Evolutionary conservation across 225 moss, liverwort and hornwort genomes (phyloP), one percentile per base, ranked within the genome.

Genomic region (Bryoerythrophyllum caledonicum): DNA sequence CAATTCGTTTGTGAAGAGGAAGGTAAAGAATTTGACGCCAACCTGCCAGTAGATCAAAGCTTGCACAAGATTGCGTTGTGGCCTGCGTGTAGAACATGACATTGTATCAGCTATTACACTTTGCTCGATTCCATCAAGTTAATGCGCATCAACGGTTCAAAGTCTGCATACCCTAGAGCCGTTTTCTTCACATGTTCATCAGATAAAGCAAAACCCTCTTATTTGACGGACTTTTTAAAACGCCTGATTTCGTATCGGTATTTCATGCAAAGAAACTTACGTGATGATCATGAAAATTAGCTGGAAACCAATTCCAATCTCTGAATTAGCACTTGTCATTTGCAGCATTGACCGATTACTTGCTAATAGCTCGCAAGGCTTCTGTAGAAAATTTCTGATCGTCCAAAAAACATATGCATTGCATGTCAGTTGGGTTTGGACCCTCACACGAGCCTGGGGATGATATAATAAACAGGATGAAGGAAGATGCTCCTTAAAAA

Each of bases 41-140:
- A 94, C 97, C 94, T 97, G 97, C 97, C 94, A 99, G 70, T 91
- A 99, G 66, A 99, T 86, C 83, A 99, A 63, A 32, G 79, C 78
- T 80, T 89, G 97, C 57, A 94, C 84, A 76, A 99, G 44, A 82
- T 91, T 99, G 49, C 97, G 83, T 79, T 95, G 94, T 7, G 93
- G 93, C 63, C 97, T 97, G 94, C 82, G 83, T 24, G 37, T 40
- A 61, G 15, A 60, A 54, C 74, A 77, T 48, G 55, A 77, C 28
- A 77, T 60, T 38, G 2, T 43, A 62, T 81, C 63, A 84, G 80
- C 7, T 56, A 9, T 37, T 23, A 28, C 66, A 51, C n/a, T 63
- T 12, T 49, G 16, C 38, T 64, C 15, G 46, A 58, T 25, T 63
- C 40, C 27, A 37, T n/a, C 41, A 23, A 32, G 57, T 49, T 38